A percentile compares a stretch with the other conserved stretches of the same genome.
Conservation (phyloP, 148 eudicot genomes). For the Camellia lanceoleosa region DNA sequence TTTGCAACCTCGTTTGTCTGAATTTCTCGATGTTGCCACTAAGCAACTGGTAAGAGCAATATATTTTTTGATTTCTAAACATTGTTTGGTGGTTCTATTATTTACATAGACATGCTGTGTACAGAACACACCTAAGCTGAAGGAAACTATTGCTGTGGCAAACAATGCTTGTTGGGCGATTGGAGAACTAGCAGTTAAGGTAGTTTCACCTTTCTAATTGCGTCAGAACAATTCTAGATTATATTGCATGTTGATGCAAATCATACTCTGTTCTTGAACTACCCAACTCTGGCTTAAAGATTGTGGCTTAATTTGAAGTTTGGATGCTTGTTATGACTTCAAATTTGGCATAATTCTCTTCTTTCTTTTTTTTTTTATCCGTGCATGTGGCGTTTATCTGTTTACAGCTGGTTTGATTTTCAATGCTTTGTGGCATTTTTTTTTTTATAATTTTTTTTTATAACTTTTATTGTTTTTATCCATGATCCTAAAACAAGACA, state of each 20-base stretch:
- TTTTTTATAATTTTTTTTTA: too few species aligned
- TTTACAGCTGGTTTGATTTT: too few species aligned
- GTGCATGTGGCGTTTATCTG: too few species aligned
- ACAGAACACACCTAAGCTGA: slow-evolving; percentile 73
- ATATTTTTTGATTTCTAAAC: background rate
- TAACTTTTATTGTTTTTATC: too few species aligned
- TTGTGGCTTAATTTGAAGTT: too few species aligned
- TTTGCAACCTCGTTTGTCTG: slow-evolving; percentile 66
- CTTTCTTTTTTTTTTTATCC: background rate
- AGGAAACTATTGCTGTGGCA: slow-evolving; percentile 85
- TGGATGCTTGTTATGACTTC: background rate
- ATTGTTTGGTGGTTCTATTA: background rate
- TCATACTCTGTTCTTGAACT: background rate
- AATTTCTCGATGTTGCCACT: slow-evolving; percentile 75
- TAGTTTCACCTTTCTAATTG: slow-evolving; percentile 23
- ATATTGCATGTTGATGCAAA: slow-evolving; percentile 2
- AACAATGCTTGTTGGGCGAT: slow-evolving; percentile 99
- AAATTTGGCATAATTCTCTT: background rate
- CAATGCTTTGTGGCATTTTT: too few species aligned
- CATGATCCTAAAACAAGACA: too few species aligned
- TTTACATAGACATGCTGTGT: slow-evolving; percentile 9
- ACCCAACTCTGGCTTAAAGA: too few species aligned
- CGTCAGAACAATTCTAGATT: background rate
- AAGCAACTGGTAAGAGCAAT: slow-evolving; percentile 75
- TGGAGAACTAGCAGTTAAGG: slow-evolving; percentile 97